Percentiles rank a stretch among this genome's conserved stretches.
These are phyloP conservation scores for Gautieria morchelliformis DNA, from an alignment of 768 basidiomycete genomes.

Conservation along the genomic window DNA sequence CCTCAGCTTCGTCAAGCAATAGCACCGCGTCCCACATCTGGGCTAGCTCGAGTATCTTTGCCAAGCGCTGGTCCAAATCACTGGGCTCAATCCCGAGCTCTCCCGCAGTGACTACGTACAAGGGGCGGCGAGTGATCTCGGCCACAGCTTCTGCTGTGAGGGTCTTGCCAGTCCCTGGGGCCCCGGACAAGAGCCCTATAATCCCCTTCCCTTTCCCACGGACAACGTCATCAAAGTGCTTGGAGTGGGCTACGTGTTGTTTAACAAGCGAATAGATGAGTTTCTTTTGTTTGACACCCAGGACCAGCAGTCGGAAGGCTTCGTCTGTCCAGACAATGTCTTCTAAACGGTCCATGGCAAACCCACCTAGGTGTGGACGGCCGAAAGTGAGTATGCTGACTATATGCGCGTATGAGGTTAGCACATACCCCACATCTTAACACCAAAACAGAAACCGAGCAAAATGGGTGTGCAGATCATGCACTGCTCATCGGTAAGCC, in stretches of 20 bases:
- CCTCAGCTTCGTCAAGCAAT: conserved; percentile 28
- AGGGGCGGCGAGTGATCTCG: conserved; percentile 20
- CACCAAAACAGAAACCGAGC: conserved; percentile 19
- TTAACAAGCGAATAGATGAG: conserved; percentile 1
- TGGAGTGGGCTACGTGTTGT: conserved; percentile 4
- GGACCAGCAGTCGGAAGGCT: neutral
- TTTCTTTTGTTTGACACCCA: neutral
- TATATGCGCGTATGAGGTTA: no score
- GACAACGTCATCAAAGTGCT: neutral
- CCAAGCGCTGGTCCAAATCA: conserved; percentile 17
- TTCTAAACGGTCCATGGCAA: neutral
- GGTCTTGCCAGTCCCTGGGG: conserved; percentile 11
- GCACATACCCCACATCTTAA: conserved; percentile 22
- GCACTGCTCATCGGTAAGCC: conserved; percentile 18
- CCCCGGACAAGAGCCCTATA: conserved; percentile 7
- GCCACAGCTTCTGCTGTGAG: conserved; percentile 27
- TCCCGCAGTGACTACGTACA: conserved; percentile 24
- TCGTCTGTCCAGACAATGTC: conserved; percentile 5
- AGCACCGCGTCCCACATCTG: conserved; percentile 27
- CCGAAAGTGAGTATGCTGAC: neutral
- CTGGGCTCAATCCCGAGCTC: conserved; percentile 23
- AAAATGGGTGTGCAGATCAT: conserved; percentile 19
- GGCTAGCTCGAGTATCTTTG: conserved; percentile 19
- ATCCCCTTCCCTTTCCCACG: conserved; percentile 11
- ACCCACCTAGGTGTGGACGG: neutral